Percentiles rank a stretch among this genome's conserved stretches.
Evolutionary conservation across 176 grass and related monocot species (phyloP).

Genomic region (Triticum monococcum): DNA sequence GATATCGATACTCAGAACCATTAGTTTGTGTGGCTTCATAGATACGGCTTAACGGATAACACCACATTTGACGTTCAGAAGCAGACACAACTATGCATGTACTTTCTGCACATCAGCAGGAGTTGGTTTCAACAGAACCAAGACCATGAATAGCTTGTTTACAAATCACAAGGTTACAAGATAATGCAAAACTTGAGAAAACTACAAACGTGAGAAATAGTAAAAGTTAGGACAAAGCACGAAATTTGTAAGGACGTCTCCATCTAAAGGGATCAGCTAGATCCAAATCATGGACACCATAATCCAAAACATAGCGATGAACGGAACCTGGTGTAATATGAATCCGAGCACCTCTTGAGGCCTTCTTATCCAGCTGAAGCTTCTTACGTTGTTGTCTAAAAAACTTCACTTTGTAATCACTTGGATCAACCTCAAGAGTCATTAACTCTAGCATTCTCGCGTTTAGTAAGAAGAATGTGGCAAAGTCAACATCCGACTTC

Average conservation of each 20-base stretch:
- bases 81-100: neutral
- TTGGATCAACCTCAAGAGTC: neutral
- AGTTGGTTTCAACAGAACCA: neutral
- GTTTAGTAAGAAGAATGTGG: neutral
- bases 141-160: neutral
- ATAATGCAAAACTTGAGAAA: neutral
- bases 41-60: neutral
- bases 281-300: neutral
- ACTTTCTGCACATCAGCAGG: neutral
- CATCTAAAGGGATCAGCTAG: neutral
- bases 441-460: neutral
- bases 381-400: neutral
- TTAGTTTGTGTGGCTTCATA: neutral
- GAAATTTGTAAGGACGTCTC: neutral
- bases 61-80: neutral
- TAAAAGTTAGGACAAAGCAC: neutral
- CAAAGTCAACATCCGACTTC: neutral
- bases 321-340: neutral
- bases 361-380: conserved; percentile 1
- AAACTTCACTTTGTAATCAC: neutral
- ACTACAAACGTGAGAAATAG: neutral
- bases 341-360: neutral
- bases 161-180: neutral
- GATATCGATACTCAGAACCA: neutral
- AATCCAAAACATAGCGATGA: neutral